Conservation (phyloP, 768 basidiomycete species). For the Heimioporus sp. region DNA sequence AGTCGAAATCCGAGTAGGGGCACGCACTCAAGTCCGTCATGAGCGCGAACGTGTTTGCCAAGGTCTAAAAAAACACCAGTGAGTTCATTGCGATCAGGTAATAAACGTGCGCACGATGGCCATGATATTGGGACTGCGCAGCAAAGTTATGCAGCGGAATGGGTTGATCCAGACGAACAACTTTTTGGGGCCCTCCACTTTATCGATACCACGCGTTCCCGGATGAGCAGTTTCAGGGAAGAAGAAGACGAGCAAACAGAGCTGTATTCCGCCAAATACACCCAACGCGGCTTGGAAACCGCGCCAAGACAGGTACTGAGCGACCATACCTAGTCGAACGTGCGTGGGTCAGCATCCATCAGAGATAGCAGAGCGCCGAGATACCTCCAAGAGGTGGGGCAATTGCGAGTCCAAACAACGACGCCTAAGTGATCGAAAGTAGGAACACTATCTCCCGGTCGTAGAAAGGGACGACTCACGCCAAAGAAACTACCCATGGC, state of each 20-base stretch:
- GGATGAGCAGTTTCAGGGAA: slow-evolving; percentile 74
- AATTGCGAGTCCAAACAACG: slow-evolving; percentile 57
- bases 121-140: slow-evolving; percentile 60
- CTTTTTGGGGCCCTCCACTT: slow-evolving; percentile 24
- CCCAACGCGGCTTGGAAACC: slow-evolving; percentile 50
- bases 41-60: slow-evolving; percentile 34
- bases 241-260: slow-evolving; percentile 39
- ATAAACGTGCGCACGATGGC: slow-evolving; percentile 42
- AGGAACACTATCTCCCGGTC: background rate
- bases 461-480: slow-evolving; percentile 30
- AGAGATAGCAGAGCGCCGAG: background rate
- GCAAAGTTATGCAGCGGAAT: slow-evolving; percentile 45
- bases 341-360: background rate
- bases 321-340: slow-evolving; percentile 37
- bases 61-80: slow-evolving; percentile 35
- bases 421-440: slow-evolving; percentile 31
- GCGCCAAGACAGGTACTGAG: slow-evolving; percentile 68
- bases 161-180: slow-evolving; percentile 57
- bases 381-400: slow-evolving; percentile 58
- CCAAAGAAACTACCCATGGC: slow-evolving; percentile 60
- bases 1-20: background rate
- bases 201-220: slow-evolving; percentile 52
- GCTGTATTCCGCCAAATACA: slow-evolving; percentile 36
- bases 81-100: background rate
- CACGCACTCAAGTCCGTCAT: slow-evolving; percentile 37